A percentile compares a stretch with the other conserved stretches of the same genome.
Conservation (phyloP, 345 rosid genomes). For the Linum usitatissimum region DNA sequence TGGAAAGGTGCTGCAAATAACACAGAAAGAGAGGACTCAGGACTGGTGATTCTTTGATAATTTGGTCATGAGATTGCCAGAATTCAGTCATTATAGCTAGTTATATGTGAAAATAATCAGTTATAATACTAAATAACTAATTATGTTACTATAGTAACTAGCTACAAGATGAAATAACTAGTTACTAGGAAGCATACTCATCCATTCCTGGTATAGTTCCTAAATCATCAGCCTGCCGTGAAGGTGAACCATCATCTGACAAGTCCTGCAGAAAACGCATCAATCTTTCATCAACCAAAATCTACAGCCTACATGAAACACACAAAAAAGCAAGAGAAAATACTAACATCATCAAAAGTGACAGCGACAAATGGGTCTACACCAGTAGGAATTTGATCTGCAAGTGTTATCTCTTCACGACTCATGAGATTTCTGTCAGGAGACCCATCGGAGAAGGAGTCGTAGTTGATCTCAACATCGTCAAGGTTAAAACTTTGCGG, state of each 20-base stretch:
- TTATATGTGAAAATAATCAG: neutral
- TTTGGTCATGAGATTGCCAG: neutral
- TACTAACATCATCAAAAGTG: constrained; percentile 56
- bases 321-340: neutral
- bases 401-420: constrained; percentile 65
- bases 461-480: constrained; percentile 36
- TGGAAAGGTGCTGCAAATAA: constrained; percentile 18
- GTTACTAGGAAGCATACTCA: constrained; percentile 24
- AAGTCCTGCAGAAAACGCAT: constrained; percentile 33
- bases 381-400: constrained; percentile 64
- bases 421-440: constrained; percentile 42
- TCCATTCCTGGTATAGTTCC: constrained; percentile 21
- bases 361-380: constrained; percentile 53
- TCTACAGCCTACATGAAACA: neutral
- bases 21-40: no score
- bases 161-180: no score
- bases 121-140: neutral
- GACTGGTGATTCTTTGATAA: neutral
- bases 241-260: constrained; percentile 12
- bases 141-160: no score
- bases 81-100: neutral
- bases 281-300: neutral
- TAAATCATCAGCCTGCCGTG: constrained; percentile 17
- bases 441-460: constrained; percentile 20
- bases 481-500: constrained; percentile 61